phyloP scores from a whole-genome alignment of 2,329 filamentous ascomycete genomes.

The Fusarium albidum region DNA sequence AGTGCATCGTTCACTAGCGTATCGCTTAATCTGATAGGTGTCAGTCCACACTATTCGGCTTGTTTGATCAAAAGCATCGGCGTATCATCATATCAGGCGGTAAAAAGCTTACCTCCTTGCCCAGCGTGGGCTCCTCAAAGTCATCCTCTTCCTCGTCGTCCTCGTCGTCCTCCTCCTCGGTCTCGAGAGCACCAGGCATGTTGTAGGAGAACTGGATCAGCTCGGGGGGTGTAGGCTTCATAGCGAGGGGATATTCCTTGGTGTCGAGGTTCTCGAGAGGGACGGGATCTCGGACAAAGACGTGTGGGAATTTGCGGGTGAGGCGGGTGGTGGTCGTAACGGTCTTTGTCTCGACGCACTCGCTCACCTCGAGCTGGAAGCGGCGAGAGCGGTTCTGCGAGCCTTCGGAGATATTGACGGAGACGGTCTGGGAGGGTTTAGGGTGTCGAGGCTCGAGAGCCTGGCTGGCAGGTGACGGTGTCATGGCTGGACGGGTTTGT shows the following conservation, averaged over 20 bases:
- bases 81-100: neutral
- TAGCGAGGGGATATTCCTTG: conserved; percentile 89
- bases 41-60: conserved; percentile 7
- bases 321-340: conserved; percentile 94
- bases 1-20: conserved; percentile 34
- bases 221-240: conserved; percentile 80
- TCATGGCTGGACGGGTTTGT: conserved; percentile 43
- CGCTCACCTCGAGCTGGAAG: conserved; percentile 66
- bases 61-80: neutral
- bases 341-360: conserved; percentile 73
- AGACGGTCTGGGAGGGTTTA: conserved; percentile 51
- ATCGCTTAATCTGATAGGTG: conserved; percentile 31
- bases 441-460: conserved; percentile 48
- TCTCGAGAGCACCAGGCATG: conserved; percentile 50
- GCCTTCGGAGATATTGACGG: conserved; percentile 57
- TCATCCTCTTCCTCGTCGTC: conserved; percentile 29
- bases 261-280: conserved; percentile 78
- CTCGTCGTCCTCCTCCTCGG: conserved; percentile 39
- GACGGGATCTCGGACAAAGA: conserved; percentile 78
- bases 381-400: conserved; percentile 46
- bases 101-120: conserved; percentile 33
- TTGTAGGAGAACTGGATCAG: conserved; percentile 81
- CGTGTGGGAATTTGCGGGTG: conserved; percentile 83
- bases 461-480: conserved; percentile 49
- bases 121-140: conserved; percentile 16